Percentiles rank a stretch among this genome's conserved stretches.
These are phyloP conservation scores for Gossypium schwendimanii DNA, from an alignment of 441 rosid genomes.

Conservation along the genomic window DNA sequence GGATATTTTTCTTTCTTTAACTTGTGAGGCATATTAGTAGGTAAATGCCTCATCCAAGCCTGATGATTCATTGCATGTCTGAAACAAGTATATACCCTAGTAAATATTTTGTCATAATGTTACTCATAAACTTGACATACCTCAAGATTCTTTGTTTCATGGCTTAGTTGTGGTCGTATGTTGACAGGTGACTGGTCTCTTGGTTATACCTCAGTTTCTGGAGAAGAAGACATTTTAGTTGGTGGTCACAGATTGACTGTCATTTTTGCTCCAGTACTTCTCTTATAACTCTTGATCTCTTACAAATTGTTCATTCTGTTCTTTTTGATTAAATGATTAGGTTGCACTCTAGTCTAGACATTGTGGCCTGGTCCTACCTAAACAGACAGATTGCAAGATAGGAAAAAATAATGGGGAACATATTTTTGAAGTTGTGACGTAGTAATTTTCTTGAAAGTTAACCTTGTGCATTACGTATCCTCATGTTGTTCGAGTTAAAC, in stretches of 20 bases:
- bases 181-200: constrained; percentile 71
- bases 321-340: not conserved
- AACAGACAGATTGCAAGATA: not conserved
- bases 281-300: not conserved
- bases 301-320: not conserved
- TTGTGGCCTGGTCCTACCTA: not conserved
- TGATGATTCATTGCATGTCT: not conserved
- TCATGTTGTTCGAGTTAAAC: not conserved
- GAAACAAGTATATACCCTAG: not conserved
- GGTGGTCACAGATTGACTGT: constrained; percentile 64
- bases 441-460: constrained; percentile 3
- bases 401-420: not conserved
- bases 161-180: constrained; percentile 18
- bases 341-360: not conserved
- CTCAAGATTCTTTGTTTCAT: constrained; percentile 1
- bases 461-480: not conserved
- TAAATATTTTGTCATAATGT: not conserved
- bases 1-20: not conserved
- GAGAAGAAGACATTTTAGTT: constrained; percentile 72
- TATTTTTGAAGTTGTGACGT: not conserved
- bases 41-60: constrained; percentile 7
- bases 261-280: constrained; percentile 68
- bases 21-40: not conserved
- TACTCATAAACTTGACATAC: not conserved
- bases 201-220: constrained; percentile 55